Conservation (phyloP, 352 stramenopile species). For the Globisporangium apiculatum region DNA sequence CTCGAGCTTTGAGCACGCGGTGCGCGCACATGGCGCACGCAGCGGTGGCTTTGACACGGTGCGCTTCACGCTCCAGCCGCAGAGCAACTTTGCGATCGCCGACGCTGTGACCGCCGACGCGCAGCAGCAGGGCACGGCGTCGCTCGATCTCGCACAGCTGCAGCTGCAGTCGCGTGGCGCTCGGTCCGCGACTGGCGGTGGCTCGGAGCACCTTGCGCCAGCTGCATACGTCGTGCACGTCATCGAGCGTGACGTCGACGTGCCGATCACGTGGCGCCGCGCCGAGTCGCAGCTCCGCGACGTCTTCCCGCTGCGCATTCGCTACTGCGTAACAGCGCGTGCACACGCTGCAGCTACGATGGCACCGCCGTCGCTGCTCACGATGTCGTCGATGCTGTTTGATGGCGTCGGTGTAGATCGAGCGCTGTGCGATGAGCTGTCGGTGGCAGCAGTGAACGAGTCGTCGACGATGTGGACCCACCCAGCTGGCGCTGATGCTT, state of each 20-base stretch:
- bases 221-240: background rate
- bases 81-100: slow-evolving; percentile 19
- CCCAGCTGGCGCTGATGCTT: no score
- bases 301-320: slow-evolving; percentile 5
- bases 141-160: slow-evolving; percentile 14
- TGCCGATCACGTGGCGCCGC: slow-evolving; percentile 6
- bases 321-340: slow-evolving; percentile 4
- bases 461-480: no score
- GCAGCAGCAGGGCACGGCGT: slow-evolving; percentile 13
- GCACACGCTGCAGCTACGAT: no score
- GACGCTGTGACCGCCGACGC: slow-evolving; percentile 9
- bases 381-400: background rate
- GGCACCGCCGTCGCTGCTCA: background rate
- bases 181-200: no score
- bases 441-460: no score
- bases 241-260: slow-evolving; percentile 1
- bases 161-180: background rate
- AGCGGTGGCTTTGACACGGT: slow-evolving; percentile 2
- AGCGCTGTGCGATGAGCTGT: no score
- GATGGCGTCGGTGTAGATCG: no score
- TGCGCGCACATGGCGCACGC: slow-evolving; percentile 8
- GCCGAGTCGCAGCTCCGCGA: background rate
- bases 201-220: no score
- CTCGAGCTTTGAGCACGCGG: slow-evolving; percentile 32
- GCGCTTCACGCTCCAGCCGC: slow-evolving; percentile 14